Base-by-base conservation (phyloP, 2,329 filamentous ascomycete genomes). In the Coleophoma crateriformis region DNA sequence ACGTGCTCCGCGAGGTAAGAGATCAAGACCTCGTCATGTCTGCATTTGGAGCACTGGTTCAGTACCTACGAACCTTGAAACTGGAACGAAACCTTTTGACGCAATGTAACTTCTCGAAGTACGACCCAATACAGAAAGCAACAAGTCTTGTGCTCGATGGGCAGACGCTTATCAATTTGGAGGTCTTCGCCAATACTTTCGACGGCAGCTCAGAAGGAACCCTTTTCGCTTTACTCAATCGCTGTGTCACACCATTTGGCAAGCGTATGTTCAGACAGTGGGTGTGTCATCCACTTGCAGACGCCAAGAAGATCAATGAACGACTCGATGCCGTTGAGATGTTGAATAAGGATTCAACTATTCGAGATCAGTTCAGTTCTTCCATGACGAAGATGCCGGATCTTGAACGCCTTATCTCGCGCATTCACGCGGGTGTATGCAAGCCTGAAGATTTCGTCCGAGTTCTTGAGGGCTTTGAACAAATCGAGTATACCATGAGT, bases 131-230 rank as follows among this genome's bases (percentile, higher is more conserved):
- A 46, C 81, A 82, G 62, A 95, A 96, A 64, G 78, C 84, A 1
- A 90, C 90, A 12, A 97, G 89, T 32, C 73, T 99, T 41, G 87
- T 99, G 10, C 78, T 99, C 1, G 94, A 99, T 60, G 94, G 94
- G 1, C 94, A 99, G 65, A 97, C 91, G 19, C 76, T 99, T 59
- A 95, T 95, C 74, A 99, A 99, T 62, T 82, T 99, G n/a, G 94
- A 99, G 65, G 81, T 99, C 5, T 99, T 99, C 59, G 81, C 90
- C 59, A 99, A 99, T 68, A 91, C 86, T 0, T 90, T 87, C 57
- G 92, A 96, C 63, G 92, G 91, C 7, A 84, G 89, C 13, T 66
- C 77, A 1, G 87, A 95, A 37, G 94, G 94, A 7, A 97, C 94
- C 0, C 71, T 99, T 1, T 99, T 97, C 68, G 81, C 80, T 46